phyloP scores from a whole-genome alignment of 805 yeast species.

The Barnettozyma californica region DNA sequence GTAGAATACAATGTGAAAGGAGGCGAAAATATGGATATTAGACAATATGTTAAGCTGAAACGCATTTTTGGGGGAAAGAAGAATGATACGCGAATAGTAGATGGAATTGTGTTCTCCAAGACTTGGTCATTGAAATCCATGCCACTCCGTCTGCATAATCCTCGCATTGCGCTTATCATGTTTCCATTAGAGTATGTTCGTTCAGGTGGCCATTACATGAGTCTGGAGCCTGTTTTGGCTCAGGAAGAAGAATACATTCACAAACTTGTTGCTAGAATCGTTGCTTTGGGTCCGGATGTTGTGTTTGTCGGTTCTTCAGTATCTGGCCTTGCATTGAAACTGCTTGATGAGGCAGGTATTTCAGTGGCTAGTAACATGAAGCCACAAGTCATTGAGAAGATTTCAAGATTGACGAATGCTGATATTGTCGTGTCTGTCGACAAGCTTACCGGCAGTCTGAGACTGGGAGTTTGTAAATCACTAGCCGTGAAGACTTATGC shows the following conservation, averaged over 20 bases:
- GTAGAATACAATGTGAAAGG: slow-evolving; percentile 55
- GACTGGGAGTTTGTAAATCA: slow-evolving; percentile 66
- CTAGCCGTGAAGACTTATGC: slow-evolving; percentile 70
- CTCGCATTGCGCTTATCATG: slow-evolving; percentile 75
- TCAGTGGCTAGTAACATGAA: slow-evolving; percentile 80
- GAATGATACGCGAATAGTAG: slow-evolving; percentile 52
- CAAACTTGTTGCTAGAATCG: slow-evolving; percentile 73
- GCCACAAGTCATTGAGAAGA: slow-evolving; percentile 72
- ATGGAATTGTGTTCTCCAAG: slow-evolving; percentile 84
- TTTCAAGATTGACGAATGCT: slow-evolving; percentile 74
- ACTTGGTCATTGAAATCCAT: slow-evolving; percentile 73
- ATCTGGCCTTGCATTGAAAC: slow-evolving; percentile 72
- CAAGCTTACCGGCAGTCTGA: slow-evolving; percentile 65
- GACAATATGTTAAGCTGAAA: slow-evolving; percentile 86
- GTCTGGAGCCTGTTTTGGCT: slow-evolving; percentile 75
- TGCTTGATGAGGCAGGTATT: slow-evolving; percentile 68
- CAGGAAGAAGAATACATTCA: slow-evolving; percentile 84
- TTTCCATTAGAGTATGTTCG: slow-evolving; percentile 85
- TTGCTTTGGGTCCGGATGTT: slow-evolving; percentile 71
- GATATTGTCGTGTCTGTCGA: slow-evolving; percentile 86
- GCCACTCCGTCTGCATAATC: slow-evolving; percentile 59
- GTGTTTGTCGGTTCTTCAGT: slow-evolving; percentile 75
- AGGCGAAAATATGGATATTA: slow-evolving; percentile 75
- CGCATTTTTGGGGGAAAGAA: slow-evolving; percentile 72
- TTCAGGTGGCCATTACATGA: slow-evolving; percentile 72